Conservation (phyloP, 176 grass and related monocot species). For the Carex kokanica region DNA sequence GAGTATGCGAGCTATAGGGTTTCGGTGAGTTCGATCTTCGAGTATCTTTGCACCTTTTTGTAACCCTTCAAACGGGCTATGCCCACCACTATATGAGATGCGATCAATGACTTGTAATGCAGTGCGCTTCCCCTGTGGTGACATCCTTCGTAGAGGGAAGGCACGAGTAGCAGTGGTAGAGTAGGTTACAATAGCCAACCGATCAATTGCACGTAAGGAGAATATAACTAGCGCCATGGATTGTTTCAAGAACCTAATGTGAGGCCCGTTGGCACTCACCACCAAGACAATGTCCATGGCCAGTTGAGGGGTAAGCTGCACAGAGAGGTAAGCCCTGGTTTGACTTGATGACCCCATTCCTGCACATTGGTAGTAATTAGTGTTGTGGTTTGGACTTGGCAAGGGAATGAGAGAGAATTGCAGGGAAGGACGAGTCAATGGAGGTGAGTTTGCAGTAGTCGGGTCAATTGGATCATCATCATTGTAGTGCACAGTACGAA, state of each 20-base stretch:
- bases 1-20: conserved; percentile 77
- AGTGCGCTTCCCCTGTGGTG: conserved; percentile 70
- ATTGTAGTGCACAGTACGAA: conserved; percentile 67
- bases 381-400: conserved; percentile 29
- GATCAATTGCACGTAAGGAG: conserved; percentile 65
- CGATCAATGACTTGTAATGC: conserved; percentile 86
- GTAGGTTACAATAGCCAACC: conserved; percentile 85
- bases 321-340: conserved; percentile 58
- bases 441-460: conserved; percentile 16
- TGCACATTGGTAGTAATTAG: conserved; percentile 40
- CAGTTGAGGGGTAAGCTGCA: conserved; percentile 64
- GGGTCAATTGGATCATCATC: conserved; percentile 82
- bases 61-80: conserved; percentile 61
- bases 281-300: conserved; percentile 81
- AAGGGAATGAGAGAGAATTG: conserved; percentile 53
- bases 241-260: conserved; percentile 88
- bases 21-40: conserved; percentile 78
- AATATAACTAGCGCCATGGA: conserved; percentile 81
- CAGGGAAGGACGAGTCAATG: conserved; percentile 50
- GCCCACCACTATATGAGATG: conserved; percentile 67
- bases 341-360: conserved; percentile 43
- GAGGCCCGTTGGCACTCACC: conserved; percentile 79
- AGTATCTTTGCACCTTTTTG: conserved; percentile 83
- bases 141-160: conserved; percentile 78
- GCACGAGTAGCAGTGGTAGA: conserved; percentile 77